phyloP scores from a whole-genome alignment of 768 basidiomycete genomes.

The Lactarius psammicola region DNA sequence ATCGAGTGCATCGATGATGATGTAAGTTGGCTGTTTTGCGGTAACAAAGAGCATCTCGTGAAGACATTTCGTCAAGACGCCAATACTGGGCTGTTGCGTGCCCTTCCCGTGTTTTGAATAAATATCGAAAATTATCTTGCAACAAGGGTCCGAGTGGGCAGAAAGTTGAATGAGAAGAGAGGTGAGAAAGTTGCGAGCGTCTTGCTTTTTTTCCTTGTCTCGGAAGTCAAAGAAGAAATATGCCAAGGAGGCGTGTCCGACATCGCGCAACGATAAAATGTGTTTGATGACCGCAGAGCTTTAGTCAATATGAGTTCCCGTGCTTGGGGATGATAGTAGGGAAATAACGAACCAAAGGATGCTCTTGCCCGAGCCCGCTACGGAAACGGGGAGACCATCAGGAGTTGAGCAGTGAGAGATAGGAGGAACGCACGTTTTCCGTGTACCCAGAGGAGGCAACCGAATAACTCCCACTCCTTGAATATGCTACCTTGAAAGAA shows the following conservation, averaged over 20 bases:
- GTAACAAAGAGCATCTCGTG: not conserved
- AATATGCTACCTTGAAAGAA: not conserved
- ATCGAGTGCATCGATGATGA: not conserved
- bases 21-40: not conserved
- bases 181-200: not conserved
- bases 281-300: not conserved
- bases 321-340: rapidly evolving
- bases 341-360: not conserved
- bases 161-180: not conserved
- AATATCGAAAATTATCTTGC: not conserved
- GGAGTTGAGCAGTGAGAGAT: not conserved
- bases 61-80: not conserved
- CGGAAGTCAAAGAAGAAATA: not conserved
- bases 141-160: not conserved
- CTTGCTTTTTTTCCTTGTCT: not conserved
- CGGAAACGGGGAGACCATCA: not conserved
- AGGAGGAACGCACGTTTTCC: not conserved
- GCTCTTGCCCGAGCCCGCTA: not conserved
- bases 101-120: not conserved
- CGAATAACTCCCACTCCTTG: not conserved
- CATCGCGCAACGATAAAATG: not conserved
- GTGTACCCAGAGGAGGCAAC: not conserved
- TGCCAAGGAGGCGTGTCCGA: not conserved
- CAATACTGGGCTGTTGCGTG: not conserved
- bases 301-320: not conserved